phyloP scores from a whole-genome alignment of 192 early-diverging fungal genomes.

The Podochytrium sp. region DNA sequence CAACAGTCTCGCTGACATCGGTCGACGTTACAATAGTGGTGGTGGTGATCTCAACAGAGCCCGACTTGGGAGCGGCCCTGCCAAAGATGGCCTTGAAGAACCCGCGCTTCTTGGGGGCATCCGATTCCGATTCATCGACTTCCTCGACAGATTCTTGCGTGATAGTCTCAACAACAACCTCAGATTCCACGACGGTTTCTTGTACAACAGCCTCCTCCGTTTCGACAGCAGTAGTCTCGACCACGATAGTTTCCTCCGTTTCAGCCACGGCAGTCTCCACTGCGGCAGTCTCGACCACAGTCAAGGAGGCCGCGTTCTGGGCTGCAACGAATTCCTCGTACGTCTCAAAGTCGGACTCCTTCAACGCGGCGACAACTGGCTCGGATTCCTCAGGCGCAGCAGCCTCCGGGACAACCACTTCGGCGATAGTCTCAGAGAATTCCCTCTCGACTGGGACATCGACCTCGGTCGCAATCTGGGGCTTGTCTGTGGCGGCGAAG shows the following conservation, averaged over 20 bases:
- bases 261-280: not conserved
- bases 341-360: too few relatives aligned
- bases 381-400: not conserved
- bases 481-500: not conserved
- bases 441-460: too few relatives aligned
- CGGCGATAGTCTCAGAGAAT: too few relatives aligned
- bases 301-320: too few relatives aligned
- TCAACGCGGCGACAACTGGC: not conserved
- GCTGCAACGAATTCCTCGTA: too few relatives aligned
- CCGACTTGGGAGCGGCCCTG: not conserved
- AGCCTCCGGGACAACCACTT: not conserved
- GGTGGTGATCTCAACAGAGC: not conserved
- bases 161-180: not conserved
- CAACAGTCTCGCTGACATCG: too few relatives aligned
- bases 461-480: not conserved
- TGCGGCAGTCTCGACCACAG: not conserved
- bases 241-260: not conserved
- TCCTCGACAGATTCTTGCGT: too few relatives aligned
- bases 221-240: too few relatives aligned
- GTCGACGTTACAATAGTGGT: not conserved
- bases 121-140: too few relatives aligned
- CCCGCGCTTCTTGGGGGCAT: not conserved
- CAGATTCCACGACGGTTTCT: not conserved
- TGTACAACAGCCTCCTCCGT: not conserved
- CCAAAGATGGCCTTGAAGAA: not conserved